Base-by-base conservation (phyloP, 2,329 filamentous ascomycete species). In the Curvularia hawaiiensis region DNA sequence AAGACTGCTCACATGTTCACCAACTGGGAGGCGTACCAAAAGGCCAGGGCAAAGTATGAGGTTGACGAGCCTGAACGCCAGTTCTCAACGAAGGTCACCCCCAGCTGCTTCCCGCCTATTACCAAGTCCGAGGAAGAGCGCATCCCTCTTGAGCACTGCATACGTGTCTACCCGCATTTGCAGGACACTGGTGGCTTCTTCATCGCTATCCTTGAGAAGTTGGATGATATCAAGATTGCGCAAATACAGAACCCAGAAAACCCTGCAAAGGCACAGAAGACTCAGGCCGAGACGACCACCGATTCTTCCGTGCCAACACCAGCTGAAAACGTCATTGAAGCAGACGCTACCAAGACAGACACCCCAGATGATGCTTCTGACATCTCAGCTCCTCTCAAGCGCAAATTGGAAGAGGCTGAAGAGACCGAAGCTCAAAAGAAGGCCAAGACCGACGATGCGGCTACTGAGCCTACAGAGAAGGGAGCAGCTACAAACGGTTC, bases 151-250 rank as follows among this genome's bases (percentile, higher is more conserved):
- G 91, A 97, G 69, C 86, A 90, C 59, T 97, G 94, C 78, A 93
- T 98, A 84, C 86, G 95, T 61, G 88, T 99, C 7, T 99, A 98
- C 75, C 91, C 93, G 33, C 95, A 99, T 76, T 84, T 92, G 72
- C 95, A 99, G 78, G 92, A 99, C 69, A 99, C 95, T 3, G 95
- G 95, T 54, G 94, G 90, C 22, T 99, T 99, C 83, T 99, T 99
- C 80, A 97, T 99, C 73, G 90, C 92, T 0, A 93, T 97, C 0
- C 79, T 99, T 18, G 90, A 97, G 80, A 99, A 99, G 83, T 88
- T 89, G 74, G 85, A 86, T 26, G 95, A 97, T 54, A 74, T 74
- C 59, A 75, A 75, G 60, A 63, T 71, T 50, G 61, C 66, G 12
- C 71, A 74, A 48, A 61, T 70, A 11, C 63, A 65, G 50, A 68